These are phyloP conservation scores for Podaxis sp. DNA, from an alignment of 768 basidiomycete species.

Conservation along the genomic window DNA sequence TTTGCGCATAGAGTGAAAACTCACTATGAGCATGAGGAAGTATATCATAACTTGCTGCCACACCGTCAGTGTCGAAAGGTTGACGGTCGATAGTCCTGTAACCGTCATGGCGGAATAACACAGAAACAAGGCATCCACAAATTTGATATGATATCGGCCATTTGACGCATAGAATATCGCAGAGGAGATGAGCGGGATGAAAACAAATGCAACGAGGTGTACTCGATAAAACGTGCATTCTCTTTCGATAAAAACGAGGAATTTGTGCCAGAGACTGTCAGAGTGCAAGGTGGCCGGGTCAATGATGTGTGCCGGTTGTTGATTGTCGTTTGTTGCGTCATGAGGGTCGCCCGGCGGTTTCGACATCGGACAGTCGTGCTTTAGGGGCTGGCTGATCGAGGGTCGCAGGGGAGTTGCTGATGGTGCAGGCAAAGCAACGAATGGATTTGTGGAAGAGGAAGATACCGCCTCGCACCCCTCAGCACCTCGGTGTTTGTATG, in stretches of 20 bases:
- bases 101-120: conserved; percentile 59
- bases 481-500: too few relatives aligned
- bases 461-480: too few relatives aligned
- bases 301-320: background rate
- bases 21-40: conserved; percentile 50
- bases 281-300: background rate
- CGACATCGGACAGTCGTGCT: too few relatives aligned
- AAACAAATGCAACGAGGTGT: conserved; percentile 47
- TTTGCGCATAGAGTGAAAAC: conserved; percentile 12
- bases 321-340: background rate
- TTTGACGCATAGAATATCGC: conserved; percentile 68
- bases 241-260: background rate
- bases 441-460: too few relatives aligned
- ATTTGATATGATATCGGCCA: conserved; percentile 47
- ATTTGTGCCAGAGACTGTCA: background rate
- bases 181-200: conserved; percentile 58
- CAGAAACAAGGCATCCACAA: conserved; percentile 58
- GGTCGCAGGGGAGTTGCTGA: background rate
- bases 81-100: conserved; percentile 45
- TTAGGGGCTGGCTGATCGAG: background rate
- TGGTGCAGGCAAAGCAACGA: too few relatives aligned
- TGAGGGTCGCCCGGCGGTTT: background rate
- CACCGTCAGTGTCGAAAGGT: conserved; percentile 45
- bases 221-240: conserved; percentile 50
- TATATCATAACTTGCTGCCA: conserved; percentile 52